Percentiles rank a stretch among this genome's conserved stretches.
phyloP scores from a whole-genome alignment of 768 basidiomycete species.

The Boletus rubescentipes region DNA sequence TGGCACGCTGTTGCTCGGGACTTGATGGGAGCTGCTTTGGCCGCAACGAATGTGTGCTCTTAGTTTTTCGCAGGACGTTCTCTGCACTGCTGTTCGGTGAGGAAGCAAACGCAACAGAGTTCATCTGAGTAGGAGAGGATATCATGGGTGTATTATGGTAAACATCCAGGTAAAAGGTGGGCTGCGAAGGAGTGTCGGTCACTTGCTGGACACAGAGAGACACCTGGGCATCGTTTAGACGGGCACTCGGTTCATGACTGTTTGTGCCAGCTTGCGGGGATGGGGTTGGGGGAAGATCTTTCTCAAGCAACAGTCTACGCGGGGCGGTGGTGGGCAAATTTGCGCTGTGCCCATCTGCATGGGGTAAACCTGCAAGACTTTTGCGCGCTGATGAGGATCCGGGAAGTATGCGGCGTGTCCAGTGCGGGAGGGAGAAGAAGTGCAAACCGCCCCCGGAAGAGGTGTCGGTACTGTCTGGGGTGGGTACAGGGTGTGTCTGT shows the following conservation, averaged over 20 bases:
- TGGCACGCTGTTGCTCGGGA: constrained; percentile 35
- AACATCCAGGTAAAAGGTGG: constrained; percentile 58
- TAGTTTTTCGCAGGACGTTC: constrained; percentile 44
- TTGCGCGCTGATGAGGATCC: constrained; percentile 32
- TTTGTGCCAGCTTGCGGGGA: constrained; percentile 7
- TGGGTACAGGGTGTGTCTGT: constrained; percentile 44
- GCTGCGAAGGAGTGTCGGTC: constrained; percentile 43
- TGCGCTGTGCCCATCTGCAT: constrained; percentile 26
- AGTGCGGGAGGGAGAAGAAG: constrained; percentile 66
- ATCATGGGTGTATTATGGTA: constrained; percentile 49
- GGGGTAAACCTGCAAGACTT: constrained; percentile 23
- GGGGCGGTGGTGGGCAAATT: constrained; percentile 16
- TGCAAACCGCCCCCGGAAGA: constrained; percentile 41
- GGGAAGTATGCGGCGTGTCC: constrained; percentile 53
- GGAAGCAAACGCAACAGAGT: constrained; percentile 46
- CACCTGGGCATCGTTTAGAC: constrained; percentile 9
- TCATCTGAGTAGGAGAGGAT: constrained; percentile 46
- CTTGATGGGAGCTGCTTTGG: constrained; percentile 10
- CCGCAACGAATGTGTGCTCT: constrained; percentile 45
- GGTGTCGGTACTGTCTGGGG: constrained; percentile 38
- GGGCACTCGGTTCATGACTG: constrained; percentile 1
- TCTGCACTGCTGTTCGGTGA: constrained; percentile 9
- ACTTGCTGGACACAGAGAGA: constrained; percentile 21
- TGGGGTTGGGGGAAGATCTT: constrained; percentile 53
- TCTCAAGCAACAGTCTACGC: constrained; percentile 29